A percentile compares a stretch with the other conserved stretches of the same genome.
Evolutionary conservation across 805 yeast genomes (phyloP).

Genomic region (Lipomyces anomalus): DNA sequence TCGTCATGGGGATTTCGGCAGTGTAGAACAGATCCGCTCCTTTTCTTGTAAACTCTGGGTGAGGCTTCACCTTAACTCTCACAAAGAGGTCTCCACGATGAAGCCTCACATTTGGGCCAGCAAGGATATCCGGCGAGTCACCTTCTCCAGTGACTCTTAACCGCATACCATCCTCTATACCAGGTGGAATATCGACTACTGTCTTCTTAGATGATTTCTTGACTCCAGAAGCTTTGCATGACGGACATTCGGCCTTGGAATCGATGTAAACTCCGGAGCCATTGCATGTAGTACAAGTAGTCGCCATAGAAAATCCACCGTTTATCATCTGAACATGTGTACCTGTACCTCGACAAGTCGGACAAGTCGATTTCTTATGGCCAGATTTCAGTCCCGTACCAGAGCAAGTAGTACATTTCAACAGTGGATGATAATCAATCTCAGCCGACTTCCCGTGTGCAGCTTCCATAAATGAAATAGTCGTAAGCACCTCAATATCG

Average conservation of each 20-base stretch:
- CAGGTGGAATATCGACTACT: slow-evolving; percentile 79
- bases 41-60: slow-evolving; percentile 60
- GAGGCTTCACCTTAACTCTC: slow-evolving; percentile 70
- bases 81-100: slow-evolving; percentile 84
- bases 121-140: slow-evolving; percentile 59
- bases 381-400: slow-evolving; percentile 84
- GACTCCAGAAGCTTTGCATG: slow-evolving; percentile 91
- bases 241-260: slow-evolving; percentile 59
- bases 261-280: slow-evolving; percentile 82
- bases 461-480: slow-evolving; percentile 77
- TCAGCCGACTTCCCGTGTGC: slow-evolving; percentile 67
- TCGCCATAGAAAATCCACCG: slow-evolving; percentile 95
- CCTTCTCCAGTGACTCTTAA: slow-evolving; percentile 84
- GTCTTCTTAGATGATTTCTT: slow-evolving; percentile 61
- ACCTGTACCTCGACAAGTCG: slow-evolving; percentile 89
- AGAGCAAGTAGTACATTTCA: slow-evolving; percentile 69
- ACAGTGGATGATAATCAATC: slow-evolving; percentile 67
- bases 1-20: slow-evolving; percentile 79
- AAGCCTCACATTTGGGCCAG: slow-evolving; percentile 58
- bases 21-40: slow-evolving; percentile 61
- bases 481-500: slow-evolving; percentile 54
- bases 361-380: slow-evolving; percentile 69
- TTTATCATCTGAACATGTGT: slow-evolving; percentile 75
- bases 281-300: slow-evolving; percentile 80
- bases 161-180: slow-evolving; percentile 79